A percentile compares a stretch with the other conserved stretches of the same genome.
Conservation (phyloP, 768 basidiomycete genomes). For the Lactarius trivialis region DNA sequence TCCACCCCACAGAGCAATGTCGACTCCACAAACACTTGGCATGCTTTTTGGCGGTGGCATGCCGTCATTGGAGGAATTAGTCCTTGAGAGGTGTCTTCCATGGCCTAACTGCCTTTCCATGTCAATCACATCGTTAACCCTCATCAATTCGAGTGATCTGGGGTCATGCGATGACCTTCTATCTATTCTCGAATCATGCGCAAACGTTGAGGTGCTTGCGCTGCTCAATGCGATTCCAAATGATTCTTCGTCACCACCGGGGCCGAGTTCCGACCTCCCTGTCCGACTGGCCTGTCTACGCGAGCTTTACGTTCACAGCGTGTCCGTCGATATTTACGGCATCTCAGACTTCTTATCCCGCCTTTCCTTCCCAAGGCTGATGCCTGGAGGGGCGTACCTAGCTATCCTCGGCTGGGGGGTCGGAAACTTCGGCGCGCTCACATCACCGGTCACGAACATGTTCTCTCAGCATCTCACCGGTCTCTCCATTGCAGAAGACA, state of each 20-base stretch:
- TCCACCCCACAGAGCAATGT: background rate
- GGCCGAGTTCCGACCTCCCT: constrained; percentile 9
- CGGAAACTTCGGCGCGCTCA: background rate
- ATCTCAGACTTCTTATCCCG: background rate
- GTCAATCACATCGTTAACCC: background rate
- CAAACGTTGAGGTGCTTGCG: constrained; percentile 6
- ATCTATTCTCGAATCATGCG: background rate
- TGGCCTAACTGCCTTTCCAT: background rate
- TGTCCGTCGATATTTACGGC: background rate
- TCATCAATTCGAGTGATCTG: constrained; percentile 1
- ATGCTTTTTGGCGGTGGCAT: constrained; percentile 1
- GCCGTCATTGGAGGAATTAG: background rate
- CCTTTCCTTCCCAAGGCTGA: background rate
- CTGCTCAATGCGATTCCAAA: background rate
- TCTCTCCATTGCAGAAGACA: constrained; percentile 2
- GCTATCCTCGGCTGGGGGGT: background rate
- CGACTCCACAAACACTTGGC: background rate
- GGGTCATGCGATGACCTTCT: background rate
- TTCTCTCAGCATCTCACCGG: background rate
- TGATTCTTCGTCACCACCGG: background rate
- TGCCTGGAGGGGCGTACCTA: background rate
- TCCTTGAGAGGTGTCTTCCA: constrained; percentile 1
- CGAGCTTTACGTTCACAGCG: constrained; percentile 4
- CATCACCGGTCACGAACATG: background rate
- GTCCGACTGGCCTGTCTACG: background rate